A percentile compares a stretch with the other conserved stretches of the same genome.
These are phyloP conservation scores for Clarireedia sp. DNA, from an alignment of 2,329 filamentous ascomycete species.

Conservation along the genomic window DNA sequence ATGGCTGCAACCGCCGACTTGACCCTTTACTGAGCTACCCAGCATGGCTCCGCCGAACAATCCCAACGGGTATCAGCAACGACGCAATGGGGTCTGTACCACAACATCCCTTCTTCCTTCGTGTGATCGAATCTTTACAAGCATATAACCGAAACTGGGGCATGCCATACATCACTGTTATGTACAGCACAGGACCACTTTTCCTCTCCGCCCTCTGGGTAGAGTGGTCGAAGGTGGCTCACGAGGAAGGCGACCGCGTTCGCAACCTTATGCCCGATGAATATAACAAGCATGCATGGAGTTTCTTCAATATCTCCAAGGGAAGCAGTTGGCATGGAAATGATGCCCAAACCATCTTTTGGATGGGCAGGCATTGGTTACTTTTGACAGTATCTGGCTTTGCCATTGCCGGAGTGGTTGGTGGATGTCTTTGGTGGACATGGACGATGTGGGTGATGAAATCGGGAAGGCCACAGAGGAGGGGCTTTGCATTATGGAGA, in stretches of 20 bases:
- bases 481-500: slow-evolving; percentile 21
- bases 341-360: slow-evolving; percentile 41
- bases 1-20: slow-evolving; percentile 29
- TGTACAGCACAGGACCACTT: slow-evolving; percentile 69
- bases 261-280: slow-evolving; percentile 63
- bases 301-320: slow-evolving; percentile 54
- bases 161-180: slow-evolving; percentile 63
- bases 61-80: slow-evolving; percentile 73
- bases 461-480: slow-evolving; percentile 10
- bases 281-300: slow-evolving; percentile 61
- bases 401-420: slow-evolving; percentile 25
- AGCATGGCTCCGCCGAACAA: slow-evolving; percentile 62
- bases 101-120: slow-evolving; percentile 66
- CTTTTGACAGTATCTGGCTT: slow-evolving; percentile 31
- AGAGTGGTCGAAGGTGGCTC: slow-evolving; percentile 54
- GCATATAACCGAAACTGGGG: slow-evolving; percentile 60
- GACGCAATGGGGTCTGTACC: slow-evolving; percentile 70
- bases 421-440: slow-evolving; percentile 21
- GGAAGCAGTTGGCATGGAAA: slow-evolving; percentile 40
- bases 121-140: slow-evolving; percentile 59
- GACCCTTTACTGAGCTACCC: slow-evolving; percentile 62
- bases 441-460: slow-evolving; percentile 26
- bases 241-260: slow-evolving; percentile 44
- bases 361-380: slow-evolving; percentile 38
- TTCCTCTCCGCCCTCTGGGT: slow-evolving; percentile 72